Evolutionary conservation across 2,329 filamentous ascomycete genomes (phyloP).

Genomic region (Scytalidium sp.): DNA sequence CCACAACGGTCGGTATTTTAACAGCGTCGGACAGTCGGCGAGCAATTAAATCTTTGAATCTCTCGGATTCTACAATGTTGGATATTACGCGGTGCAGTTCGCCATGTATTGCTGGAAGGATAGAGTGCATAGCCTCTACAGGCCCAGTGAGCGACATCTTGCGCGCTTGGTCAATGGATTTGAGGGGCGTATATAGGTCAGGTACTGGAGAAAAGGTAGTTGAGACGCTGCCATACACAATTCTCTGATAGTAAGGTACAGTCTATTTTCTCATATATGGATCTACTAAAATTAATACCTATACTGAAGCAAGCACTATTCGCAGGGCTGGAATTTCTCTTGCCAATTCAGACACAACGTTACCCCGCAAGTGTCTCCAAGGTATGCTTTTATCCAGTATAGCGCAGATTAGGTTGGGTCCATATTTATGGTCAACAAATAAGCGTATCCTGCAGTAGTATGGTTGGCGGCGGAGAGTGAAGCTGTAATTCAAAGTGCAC

Average conservation of each 20-base stretch:
- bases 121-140: background rate
- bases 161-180: background rate
- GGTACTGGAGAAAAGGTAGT: background rate
- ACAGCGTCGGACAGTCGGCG: constrained; percentile 40
- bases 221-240: background rate
- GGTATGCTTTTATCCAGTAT: background rate
- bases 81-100: background rate
- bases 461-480: background rate
- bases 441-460: background rate
- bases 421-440: background rate
- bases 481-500: background rate
- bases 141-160: background rate
- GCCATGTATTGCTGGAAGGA: background rate
- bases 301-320: background rate
- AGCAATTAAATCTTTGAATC: background rate
- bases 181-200: background rate
- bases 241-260: background rate
- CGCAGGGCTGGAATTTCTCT: background rate
- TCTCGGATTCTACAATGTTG: background rate
- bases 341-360: background rate
- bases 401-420: background rate
- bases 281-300: background rate
- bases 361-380: background rate
- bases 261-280: background rate
- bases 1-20: constrained; percentile 52